Evolutionary conservation across 2,329 filamentous ascomycete genomes (phyloP), one percentile per base, ranked within the genome.

Genomic region (Pseudogymnoascus sp.): DNA sequence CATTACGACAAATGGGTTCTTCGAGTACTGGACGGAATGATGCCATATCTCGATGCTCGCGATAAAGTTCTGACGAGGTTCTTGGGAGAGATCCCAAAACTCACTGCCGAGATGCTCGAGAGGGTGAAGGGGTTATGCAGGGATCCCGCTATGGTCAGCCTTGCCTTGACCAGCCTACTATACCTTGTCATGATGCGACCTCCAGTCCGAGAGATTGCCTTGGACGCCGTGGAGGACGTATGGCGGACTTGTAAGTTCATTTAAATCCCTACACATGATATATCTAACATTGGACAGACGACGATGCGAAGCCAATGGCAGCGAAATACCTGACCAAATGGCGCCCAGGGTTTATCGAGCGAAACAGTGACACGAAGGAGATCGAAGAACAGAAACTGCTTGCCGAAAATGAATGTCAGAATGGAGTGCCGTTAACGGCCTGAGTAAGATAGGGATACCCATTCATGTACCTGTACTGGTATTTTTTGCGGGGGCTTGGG

Each of bases 11-110:
- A 85, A 70, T 95, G 90, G 83, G 85, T 86, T 2, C 75, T 92
- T 65, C 88, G 87, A 64, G 80, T 97, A n/a, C 80, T 99, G 15
- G 92, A 97, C 71, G 90, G 90, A 1, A 91, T 99, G 69, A 76
- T 96, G 35, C 90, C 91, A 3, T 97, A 96, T 73, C 80, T 97
- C n/a, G 92, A 97, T 71, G 84, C 88, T 1, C 89, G 91, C 64
- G 94, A 99, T 72, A 93, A 94, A 74, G 84, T 96, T 21, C 78
- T 99, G 62, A 92, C 95, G 29, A 85, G 94, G 36, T 96, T 97
- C 71, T 77, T 99, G 48, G 92, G 91, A 59, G 94, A 99, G 74
- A 87, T 99, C 35, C 94, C 94, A 0, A 87, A 89, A 42, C 80
- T 99, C 35, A 91, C 86, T 64, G 74, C 79, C 35, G 80, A 83